Evolutionary conservation across 495 filamentous ascomycete species (phyloP).

Genomic region (Penicillium atrosanguineum): DNA sequence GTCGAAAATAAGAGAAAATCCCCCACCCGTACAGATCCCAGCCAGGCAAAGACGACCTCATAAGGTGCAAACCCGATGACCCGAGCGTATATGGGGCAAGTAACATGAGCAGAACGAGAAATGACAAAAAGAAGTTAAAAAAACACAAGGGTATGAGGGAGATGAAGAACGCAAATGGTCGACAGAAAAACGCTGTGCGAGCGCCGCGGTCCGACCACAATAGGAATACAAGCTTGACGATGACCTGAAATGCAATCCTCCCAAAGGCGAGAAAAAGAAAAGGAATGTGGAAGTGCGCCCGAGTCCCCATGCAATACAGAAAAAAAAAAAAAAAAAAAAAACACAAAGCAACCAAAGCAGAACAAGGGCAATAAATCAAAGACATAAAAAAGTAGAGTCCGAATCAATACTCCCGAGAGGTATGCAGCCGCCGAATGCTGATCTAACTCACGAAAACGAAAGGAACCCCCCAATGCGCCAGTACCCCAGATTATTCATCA

Average conservation of each 20-base stretch:
- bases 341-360: constrained; percentile 9
- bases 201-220: constrained; percentile 25
- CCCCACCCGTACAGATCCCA: constrained; percentile 2
- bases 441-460: constrained; percentile 46
- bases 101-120: constrained; percentile 13
- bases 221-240: constrained; percentile 33
- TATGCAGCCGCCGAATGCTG: constrained; percentile 49
- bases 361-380: constrained; percentile 10
- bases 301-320: constrained; percentile 36
- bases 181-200: constrained; percentile 24
- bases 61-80: not conserved
- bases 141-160: constrained; percentile 30
- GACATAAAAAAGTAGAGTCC: constrained; percentile 21
- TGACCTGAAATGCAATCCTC: constrained; percentile 39
- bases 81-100: not conserved
- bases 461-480: constrained; percentile 44
- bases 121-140: no score
- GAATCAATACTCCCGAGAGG: constrained; percentile 44
- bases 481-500: constrained; percentile 44
- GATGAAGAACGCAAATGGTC: constrained; percentile 30
- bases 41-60: not conserved
- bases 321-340: constrained; percentile 12
- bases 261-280: constrained; percentile 30
- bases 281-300: constrained; percentile 36
- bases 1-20: constrained; percentile 18